Base-by-base conservation (phyloP, 1,284 basidiomycete genomes). In the Cerrena zonata region DNA sequence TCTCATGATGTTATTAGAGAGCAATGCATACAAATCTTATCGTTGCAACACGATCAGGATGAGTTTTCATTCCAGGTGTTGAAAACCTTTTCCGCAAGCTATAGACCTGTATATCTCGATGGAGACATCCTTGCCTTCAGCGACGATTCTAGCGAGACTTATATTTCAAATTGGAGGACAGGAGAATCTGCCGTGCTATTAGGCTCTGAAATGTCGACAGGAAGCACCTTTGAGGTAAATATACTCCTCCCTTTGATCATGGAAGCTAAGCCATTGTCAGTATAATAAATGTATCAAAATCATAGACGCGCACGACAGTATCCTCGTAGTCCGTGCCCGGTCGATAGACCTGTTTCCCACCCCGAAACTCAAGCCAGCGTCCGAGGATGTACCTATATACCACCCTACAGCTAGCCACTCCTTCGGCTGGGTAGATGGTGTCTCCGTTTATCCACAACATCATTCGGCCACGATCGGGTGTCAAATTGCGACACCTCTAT, bases 391-490 rank as follows among this genome's bases (percentile, higher is more conserved):
- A 15, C 53, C 25, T 15, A 53, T 65, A 3, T 68, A 69, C 40
- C 37, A 58, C 0, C 72, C 79, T 4, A 58, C 77, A 23, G 70
- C 71, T 0, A 65, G 54, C 21, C 72, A 76, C 55, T 74, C 77
- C 7, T 82, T 83, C 57, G 82, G 82, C 19, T 84, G 82, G 82
- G 74, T 82, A 7, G 82, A 84, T 46, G 76, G 76, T 3, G 71
- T 78, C 1, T 60, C 72, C 0, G 58, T 70, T 49, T 45, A 56
- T 45, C 53, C 60, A 51, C 50, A 46, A 18, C 34, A 36, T 21
- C 47, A 54, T 26, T 11, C 34, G 25, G 21, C 41, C 48, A 34
- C 42, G 19, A 40, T 10, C 5, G 21, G 10, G 7, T 5, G 10
- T 19, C 21, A 42, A 43, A 54, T 37, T 15, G 18, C 51, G 0